Conservation (phyloP, 495 filamentous ascomycete genomes). For the Chaetomium fimeti region DNA sequence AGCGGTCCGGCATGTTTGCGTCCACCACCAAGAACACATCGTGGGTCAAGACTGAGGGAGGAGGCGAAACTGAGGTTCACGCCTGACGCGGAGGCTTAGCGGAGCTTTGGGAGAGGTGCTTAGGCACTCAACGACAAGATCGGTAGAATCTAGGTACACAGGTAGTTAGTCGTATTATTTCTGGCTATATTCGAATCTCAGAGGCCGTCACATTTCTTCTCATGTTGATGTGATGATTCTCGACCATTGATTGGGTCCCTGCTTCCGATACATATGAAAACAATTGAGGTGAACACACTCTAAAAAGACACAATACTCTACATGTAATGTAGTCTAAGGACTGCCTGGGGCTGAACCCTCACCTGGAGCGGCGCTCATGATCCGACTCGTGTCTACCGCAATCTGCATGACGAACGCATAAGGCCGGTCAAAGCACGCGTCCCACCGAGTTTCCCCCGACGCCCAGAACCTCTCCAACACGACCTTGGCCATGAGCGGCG, state of each 20-base stretch:
- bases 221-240: too few species aligned
- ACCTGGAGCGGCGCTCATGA: background rate
- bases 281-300: too few species aligned
- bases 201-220: too few species aligned
- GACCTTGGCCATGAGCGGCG: conserved; percentile 6
- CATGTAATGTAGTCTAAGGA: too few species aligned
- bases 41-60: background rate
- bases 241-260: too few species aligned
- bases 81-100: background rate
- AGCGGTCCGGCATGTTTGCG: conserved; percentile 7
- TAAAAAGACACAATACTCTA: too few species aligned
- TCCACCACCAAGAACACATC: conserved; percentile 1
- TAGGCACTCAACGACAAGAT: background rate
- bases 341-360: too few species aligned
- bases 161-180: too few species aligned
- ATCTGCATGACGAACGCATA: conserved; percentile 1
- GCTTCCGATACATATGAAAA: too few species aligned
- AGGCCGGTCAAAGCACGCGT: conserved; percentile 4
- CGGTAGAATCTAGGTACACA: too few species aligned
- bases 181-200: too few species aligned
- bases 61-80: too few species aligned
- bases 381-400: background rate
- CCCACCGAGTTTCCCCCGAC: conserved; percentile 4
- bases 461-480: conserved; percentile 14
- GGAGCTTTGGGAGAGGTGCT: background rate